Evolutionary conservation across 495 filamentous ascomycete species (phyloP).

Genomic region (Penicillium macrosclerotiorum): DNA sequence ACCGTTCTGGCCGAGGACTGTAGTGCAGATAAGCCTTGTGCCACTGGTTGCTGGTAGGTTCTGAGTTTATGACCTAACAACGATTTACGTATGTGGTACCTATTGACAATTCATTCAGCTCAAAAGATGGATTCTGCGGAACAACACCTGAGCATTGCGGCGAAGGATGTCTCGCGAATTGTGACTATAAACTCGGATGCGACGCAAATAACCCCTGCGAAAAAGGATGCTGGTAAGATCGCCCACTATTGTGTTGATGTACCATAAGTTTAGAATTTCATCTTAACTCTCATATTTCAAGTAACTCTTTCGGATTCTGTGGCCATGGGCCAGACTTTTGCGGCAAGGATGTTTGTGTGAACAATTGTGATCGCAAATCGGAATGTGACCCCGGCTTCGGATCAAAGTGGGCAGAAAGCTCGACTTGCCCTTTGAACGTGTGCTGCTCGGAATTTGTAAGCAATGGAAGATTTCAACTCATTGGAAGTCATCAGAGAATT

Average conservation of each 20-base stretch:
- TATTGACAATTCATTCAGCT: not conserved
- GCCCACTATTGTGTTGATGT: too few relatives aligned
- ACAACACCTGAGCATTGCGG: too few relatives aligned
- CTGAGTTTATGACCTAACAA: not conserved
- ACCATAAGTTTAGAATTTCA: too few relatives aligned
- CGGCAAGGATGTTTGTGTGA: slow-evolving; percentile 16
- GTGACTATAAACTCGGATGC: not conserved
- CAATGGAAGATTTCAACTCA: too few relatives aligned
- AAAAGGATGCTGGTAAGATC: not conserved
- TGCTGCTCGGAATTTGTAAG: slow-evolving; percentile 30
- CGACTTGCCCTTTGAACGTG: slow-evolving; percentile 33
- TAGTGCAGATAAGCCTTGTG: not conserved
- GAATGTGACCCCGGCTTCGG: slow-evolving; percentile 27
- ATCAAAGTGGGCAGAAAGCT: slow-evolving; percentile 9
- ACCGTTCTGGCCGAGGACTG: not conserved
- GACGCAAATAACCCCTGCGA: not conserved
- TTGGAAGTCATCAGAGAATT: not conserved
- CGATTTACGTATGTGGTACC: too few relatives aligned
- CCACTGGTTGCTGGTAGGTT: not conserved
- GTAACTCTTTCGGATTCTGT: not conserved
- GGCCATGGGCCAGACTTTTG: slow-evolving; percentile 1
- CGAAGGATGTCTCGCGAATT: not conserved
- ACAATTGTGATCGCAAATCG: slow-evolving; percentile 21
- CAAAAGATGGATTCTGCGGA: not conserved
- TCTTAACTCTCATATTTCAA: too few relatives aligned